Base-by-base conservation (phyloP, 2,329 filamentous ascomycete genomes). In the Cytospora chrysosperma region DNA sequence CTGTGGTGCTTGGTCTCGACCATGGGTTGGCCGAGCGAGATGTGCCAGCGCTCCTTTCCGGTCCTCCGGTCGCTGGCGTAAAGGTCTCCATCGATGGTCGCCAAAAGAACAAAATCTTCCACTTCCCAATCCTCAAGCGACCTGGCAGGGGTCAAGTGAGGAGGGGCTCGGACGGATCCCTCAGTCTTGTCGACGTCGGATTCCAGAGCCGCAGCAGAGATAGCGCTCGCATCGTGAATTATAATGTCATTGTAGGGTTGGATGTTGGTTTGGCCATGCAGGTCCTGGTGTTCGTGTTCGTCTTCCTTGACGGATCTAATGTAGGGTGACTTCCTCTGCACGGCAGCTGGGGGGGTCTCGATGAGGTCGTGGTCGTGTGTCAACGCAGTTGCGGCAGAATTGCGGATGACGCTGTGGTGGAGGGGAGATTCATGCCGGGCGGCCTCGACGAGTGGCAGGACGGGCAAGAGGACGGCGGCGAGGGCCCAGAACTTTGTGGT, bases 111-210 rank as follows among this genome's bases (percentile, higher is more conserved):
- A 86, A 97, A 96, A 84, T 98, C 93, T 91, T 98, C 94, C 81
- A 97, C 93, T 90, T 97, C 92, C 94, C 94, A 98, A 82, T 97
- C 94, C 86, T 93, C 90, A 86, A 98, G 84, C 84, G 90, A 96
- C 88, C 94, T 93, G 93, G 93, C 94, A 43, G 59, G n/a, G 59
- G 59, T 61, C 59, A 61, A 55, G 3, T 21, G 51, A 90, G 86
- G 78, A 87, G 90, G 91, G 92, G 93, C 93, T 97, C 92, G 86
- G 84, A 97, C 93, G 91, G 92, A 86, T 53, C n/a, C 32, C 37
- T 53, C 19, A 21, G 40, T 47, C 40, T 47, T n/a, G 40, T 47
- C 59, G 21, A 55, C 15, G 59, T 51, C 21, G 83, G 86, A 81
- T 82, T 89, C 93, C 91, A 92, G 93, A 97, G 94, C 93, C 85